A percentile compares a stretch with the other conserved stretches of the same genome.
phyloP scores from a whole-genome alignment of 169 alveolate genomes.

The Plasmodium chabaudi region DNA sequence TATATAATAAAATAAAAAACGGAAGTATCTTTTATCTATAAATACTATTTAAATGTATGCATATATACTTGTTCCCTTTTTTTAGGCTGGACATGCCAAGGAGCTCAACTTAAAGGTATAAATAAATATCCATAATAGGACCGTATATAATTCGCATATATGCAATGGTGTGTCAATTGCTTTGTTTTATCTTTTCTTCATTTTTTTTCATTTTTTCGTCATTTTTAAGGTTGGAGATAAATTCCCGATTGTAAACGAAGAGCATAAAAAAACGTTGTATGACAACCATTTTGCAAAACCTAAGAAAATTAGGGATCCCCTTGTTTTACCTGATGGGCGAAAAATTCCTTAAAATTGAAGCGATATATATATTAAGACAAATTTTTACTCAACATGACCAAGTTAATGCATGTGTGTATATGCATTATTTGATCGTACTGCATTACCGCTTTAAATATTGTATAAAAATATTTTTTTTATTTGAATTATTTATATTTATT shows the following conservation, averaged over 20 bases:
- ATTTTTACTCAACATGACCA: too few species aligned
- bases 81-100: slow-evolving; percentile 76
- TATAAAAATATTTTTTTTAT: too few species aligned
- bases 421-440: too few species aligned
- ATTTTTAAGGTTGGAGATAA: slow-evolving; percentile 61
- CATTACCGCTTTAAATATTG: too few species aligned
- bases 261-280: slow-evolving; percentile 47
- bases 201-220: background rate
- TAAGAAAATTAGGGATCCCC: slow-evolving; percentile 79
- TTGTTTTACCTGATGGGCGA: slow-evolving; percentile 84
- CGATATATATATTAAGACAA: too few species aligned
- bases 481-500: too few species aligned
- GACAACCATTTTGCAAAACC: slow-evolving; percentile 85
- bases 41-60: background rate
- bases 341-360: slow-evolving; percentile 27
- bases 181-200: too few species aligned
- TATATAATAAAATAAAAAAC: background rate
- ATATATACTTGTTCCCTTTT: background rate
- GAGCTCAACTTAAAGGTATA: slow-evolving; percentile 65
- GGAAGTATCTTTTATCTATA: background rate
- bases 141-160: too few species aligned
- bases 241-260: slow-evolving; percentile 53
- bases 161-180: too few species aligned
- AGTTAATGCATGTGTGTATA: too few species aligned
- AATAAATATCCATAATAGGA: background rate